Evolutionary conservation across 768 basidiomycete species (phyloP), one percentile per base, ranked within the genome.

Genomic region (Lactarius sp.): DNA sequence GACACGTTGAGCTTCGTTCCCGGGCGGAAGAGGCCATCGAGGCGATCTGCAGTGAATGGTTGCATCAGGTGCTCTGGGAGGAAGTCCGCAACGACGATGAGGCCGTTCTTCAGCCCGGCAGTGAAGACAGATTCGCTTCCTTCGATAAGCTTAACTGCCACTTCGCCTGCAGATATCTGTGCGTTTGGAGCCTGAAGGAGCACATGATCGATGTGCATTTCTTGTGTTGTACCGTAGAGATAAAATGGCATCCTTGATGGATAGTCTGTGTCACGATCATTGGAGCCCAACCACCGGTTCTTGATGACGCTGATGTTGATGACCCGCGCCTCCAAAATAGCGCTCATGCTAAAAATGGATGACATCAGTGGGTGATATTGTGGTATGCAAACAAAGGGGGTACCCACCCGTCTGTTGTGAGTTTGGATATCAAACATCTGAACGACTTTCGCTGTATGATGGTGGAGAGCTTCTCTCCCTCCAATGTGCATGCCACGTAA

Each of bases 191-290:
- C 68, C 27, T 47, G 56, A 20, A 71, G 50, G 47, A 72, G 65
- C 42, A 71, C 37, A 62, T 79, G 78, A 47, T 77, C 77, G 56
- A 80, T 68, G 68, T 76, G 72, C 33, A 59, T 52, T 52, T 75
- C 68, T 47, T 60, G 47, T 6, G 49, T 10, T 7, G 72, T 72
- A 27, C 78, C 77, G 52, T 77, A 80, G 20, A 80, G 64, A 66
- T 77, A 78, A 71, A 80, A 80, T 5, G 76, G 77, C 66, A 73
- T 76, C 42, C 57, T 62, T 18, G 63, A 59, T 41, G 73, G 69
- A 16, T 77, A 76, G 44, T 72, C 70, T 13, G 57, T n/a, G 41
- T 74, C 73, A 34, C 74, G 72, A 60, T 69, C 68, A 22, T 67
- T 65, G 22, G 74, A 70, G 37, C 66, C 59, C 6, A 79, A 68